Evolutionary conservation across 1,139 yeast genomes (phyloP), one percentile per base, ranked within the genome.

Genomic region (Hyphopichia burtonii): DNA sequence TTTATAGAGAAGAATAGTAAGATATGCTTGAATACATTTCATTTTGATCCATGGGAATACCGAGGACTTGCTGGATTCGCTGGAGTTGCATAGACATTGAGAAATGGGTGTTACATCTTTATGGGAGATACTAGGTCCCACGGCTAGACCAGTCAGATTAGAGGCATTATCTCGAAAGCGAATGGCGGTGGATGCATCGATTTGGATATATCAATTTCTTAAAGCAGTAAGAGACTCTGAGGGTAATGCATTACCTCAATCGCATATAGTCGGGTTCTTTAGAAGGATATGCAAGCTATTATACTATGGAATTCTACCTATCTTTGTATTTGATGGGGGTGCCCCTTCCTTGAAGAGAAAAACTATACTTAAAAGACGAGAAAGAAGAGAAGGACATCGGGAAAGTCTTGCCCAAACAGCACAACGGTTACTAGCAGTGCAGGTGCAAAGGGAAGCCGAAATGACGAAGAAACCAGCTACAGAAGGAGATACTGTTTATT

Each of bases 271-370:
- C 22, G 99, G 99, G 10, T 94, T 94, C 58, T 93, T 93, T 61
- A 70, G 98, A 50, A 74, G 99, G 44, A 90, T 94, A 12, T 91
- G 99, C 66, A 94, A 94, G 56, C 66, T 94, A 44, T 63, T 94
- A 16, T 94, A 82, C 60, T 88, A 83, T 66, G 99, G 98, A 0
- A 89, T 94, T 27, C 76, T 73, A 43, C 99, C 99, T 0, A 86
- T 94, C 11, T 94, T 94, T 72, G 96, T 94, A 0, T 94, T 94
- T 67, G 99, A 94, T 66, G 99, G 99, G 17, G 96, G 95, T 1
- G 98, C 96, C 0, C 99, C 99, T 0, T 75, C 76, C 1, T 66
- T 93, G 55, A 94, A 94, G 65, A 71, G 83, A 48, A 80, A 82
- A 43, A 91, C 97, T 0, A 84, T 91, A 17, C 70, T 72, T 27